Conservation (phyloP, 192 early-diverging fungal genomes). For the Podila epigama region DNA sequence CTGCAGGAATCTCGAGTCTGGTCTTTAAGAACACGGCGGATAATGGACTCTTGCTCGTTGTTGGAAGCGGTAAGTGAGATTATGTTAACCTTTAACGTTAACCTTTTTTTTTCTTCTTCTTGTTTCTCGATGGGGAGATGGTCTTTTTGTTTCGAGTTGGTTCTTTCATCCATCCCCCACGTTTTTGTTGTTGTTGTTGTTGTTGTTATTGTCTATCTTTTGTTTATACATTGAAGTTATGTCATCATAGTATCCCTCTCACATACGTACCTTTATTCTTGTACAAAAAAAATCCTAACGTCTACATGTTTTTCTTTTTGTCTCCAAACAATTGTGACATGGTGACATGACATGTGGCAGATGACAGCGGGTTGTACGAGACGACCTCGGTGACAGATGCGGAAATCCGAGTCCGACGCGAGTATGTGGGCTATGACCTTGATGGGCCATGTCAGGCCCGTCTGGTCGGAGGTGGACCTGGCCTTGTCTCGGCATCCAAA, state of each 20-base stretch:
- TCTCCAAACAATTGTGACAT: not conserved
- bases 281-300: not conserved
- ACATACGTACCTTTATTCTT: not conserved
- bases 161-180: too few relatives aligned
- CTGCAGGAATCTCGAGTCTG: slow-evolving; percentile 37
- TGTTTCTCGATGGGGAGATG: not conserved
- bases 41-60: slow-evolving; percentile 15
- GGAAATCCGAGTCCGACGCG: slow-evolving; percentile 12
- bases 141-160: not conserved
- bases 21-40: slow-evolving; percentile 2
- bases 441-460: slow-evolving; percentile 34
- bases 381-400: slow-evolving; percentile 1
- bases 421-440: slow-evolving; percentile 42
- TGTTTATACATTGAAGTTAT: too few relatives aligned
- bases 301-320: not conserved
- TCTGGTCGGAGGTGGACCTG: slow-evolving; percentile 24
- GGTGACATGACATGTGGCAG: too few relatives aligned
- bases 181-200: too few relatives aligned
- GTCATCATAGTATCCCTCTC: too few relatives aligned
- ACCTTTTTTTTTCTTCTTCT: not conserved
- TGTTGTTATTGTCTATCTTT: too few relatives aligned
- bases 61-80: slow-evolving; percentile 28
- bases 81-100: not conserved
- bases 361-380: slow-evolving; percentile 43
- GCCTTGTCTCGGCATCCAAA: slow-evolving; percentile 16